Base-by-base conservation (phyloP, 495 filamentous ascomycete species). In the Pseudomonodictys pantanalensis region DNA sequence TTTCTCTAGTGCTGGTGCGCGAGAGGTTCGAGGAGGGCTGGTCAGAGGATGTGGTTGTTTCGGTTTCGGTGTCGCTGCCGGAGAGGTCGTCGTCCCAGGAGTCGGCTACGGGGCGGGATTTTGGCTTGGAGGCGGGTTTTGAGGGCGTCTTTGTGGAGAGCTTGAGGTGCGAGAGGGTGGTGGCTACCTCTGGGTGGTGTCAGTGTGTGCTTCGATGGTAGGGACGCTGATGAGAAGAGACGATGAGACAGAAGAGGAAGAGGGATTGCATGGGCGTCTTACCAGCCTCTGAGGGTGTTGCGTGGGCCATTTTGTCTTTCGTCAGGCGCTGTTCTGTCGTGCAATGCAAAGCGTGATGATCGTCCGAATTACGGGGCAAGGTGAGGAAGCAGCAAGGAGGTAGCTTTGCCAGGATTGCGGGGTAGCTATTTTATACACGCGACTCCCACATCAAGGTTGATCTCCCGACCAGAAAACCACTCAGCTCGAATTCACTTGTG, bases 21-120 rank as follows among this genome's bases (percentile, higher is more conserved):
- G 71, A 65, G 22, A 65, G 54, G 22, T 67, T 48, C 9, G 41
- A 46, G 23, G 68, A 67, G 39, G 51, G 52, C 63, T 56, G 26
- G 25, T 61, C 46, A 5, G 86, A 85, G 12, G 84, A 84, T 2
- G 84, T 81, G 5, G 84, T 79, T 82, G 81, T 18, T 72, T 70
- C 70, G 12, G 72, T 74, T 58, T 79, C 73, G 43, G 72, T 66
- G 30, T 79, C 82, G 17, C 71, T 62, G 63, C 73, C 73, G 0
- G 78, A 74, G 49, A 72, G 72, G 62, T 78, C 90, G 70, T 91
- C 89, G 73, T 96, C 91, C 90, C 91, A 95, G 59, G 88, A 91
- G 67, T 93, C 90, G 52, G 82, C 86, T 26, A 91, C 77, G 32
- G 77, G 66, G 25, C 69, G 59, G 44, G 68, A 66, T 57, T 83